Evolutionary conservation across 441 rosid genomes (phyloP).

Genomic region (Rhodomyrtus psidioides): DNA sequence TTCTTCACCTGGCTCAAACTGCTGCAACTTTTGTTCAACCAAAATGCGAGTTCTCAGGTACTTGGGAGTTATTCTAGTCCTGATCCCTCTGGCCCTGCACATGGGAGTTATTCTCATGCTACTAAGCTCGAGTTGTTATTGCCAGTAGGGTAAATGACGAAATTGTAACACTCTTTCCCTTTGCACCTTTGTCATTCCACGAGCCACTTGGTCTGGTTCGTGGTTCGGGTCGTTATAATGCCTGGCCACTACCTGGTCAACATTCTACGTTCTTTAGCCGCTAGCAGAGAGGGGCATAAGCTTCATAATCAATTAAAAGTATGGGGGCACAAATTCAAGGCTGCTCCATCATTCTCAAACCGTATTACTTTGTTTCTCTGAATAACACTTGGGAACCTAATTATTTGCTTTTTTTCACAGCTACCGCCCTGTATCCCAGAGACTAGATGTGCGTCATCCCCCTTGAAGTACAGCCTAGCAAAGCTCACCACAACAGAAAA

Average conservation of each 20-base stretch:
- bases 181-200: background rate
- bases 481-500: background rate
- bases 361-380: background rate
- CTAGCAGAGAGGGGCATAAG: background rate
- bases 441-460: background rate
- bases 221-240: background rate
- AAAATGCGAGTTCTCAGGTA: background rate
- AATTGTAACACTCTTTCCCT: background rate
- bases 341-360: background rate
- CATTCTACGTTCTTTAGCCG: background rate
- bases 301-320: background rate
- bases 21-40: background rate
- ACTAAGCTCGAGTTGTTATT: background rate
- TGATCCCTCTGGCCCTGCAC: fast-evolving
- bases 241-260: background rate
- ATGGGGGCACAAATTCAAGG: background rate
- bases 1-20: background rate
- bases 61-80: background rate
- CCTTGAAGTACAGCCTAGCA: background rate
- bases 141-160: background rate
- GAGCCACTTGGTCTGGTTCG: background rate
- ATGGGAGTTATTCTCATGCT: background rate
- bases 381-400: background rate
- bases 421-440: background rate
- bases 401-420: background rate